These are phyloP conservation scores for Magnolia changhungtana DNA, from an alignment of 164 flowering plant genomes.

Conservation along the genomic window DNA sequence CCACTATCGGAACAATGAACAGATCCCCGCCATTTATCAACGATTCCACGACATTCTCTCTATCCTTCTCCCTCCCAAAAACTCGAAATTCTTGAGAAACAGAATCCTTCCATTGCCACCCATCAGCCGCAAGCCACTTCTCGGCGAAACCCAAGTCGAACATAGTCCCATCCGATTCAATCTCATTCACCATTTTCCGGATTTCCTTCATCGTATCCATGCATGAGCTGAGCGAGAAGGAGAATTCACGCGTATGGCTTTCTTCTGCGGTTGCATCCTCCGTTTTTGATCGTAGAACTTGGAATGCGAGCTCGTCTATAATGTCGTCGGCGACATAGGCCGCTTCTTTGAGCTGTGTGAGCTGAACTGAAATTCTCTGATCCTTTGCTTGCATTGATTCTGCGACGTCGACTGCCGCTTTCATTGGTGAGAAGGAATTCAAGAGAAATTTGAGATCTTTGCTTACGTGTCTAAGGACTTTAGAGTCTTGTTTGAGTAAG, in stretches of 20 bases:
- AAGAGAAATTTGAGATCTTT: background rate
- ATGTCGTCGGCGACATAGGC: slow-evolving; percentile 8
- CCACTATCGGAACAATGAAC: slow-evolving; percentile 6
- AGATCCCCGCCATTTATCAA: too few species aligned
- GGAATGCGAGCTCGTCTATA: background rate
- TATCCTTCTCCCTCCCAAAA: slow-evolving; percentile 1
- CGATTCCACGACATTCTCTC: background rate
- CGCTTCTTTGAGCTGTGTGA: background rate
- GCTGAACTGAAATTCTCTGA: background rate
- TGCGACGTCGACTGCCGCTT: background rate
- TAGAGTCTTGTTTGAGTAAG: background rate
- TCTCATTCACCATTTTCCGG: background rate
- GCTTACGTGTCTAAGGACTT: background rate
- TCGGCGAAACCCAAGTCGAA: background rate
- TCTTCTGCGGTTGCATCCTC: background rate
- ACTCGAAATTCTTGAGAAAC: background rate
- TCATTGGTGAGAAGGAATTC: background rate
- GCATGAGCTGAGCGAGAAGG: background rate
- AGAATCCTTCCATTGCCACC: too few species aligned
- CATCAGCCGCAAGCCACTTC: background rate
- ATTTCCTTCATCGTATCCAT: background rate
- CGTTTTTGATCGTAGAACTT: background rate
- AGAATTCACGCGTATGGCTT: background rate
- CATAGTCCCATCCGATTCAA: background rate
- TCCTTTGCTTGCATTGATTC: background rate